phyloP scores from a whole-genome alignment of 768 basidiomycete genomes.

The Chalciporus chontae region DNA sequence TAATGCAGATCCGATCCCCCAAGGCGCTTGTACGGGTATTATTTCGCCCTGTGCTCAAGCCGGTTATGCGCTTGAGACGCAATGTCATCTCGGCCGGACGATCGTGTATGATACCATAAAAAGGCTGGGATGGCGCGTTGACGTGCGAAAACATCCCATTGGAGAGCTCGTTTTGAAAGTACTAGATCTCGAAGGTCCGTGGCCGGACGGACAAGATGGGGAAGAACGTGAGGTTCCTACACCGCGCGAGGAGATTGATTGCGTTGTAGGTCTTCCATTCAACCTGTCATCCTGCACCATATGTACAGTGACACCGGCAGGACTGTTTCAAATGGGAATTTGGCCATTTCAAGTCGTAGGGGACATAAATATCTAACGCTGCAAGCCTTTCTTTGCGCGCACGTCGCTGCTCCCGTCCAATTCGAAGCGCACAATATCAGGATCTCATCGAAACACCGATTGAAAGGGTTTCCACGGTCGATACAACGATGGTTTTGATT shows the following conservation, averaged over 20 bases:
- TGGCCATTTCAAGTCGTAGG: conserved; percentile 39
- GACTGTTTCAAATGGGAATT: conserved; percentile 83
- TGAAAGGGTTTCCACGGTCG: neutral
- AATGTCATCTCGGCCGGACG: conserved; percentile 59
- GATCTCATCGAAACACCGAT: neutral
- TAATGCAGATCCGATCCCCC: conserved; percentile 70
- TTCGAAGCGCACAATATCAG: conserved; percentile 2
- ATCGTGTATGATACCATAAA: conserved; percentile 70
- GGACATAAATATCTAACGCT: neutral
- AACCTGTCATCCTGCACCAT: neutral
- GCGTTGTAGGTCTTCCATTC: conserved; percentile 43
- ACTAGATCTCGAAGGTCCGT: conserved; percentile 43
- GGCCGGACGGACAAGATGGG: conserved; percentile 37
- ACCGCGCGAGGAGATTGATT: conserved; percentile 60
- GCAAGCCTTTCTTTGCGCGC: neutral
- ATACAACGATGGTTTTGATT: conserved; percentile 1
- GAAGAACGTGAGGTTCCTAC: conserved; percentile 48
- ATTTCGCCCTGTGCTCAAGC: conserved; percentile 53
- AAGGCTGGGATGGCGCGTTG: conserved; percentile 56
- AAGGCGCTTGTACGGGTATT: conserved; percentile 50
- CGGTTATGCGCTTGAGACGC: conserved; percentile 63
- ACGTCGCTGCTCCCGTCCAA: neutral
- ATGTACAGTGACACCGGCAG: conserved; percentile 32
- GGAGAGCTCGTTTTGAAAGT: conserved; percentile 51
- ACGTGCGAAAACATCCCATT: conserved; percentile 54